These are phyloP conservation scores for Tylopilus sp. DNA, from an alignment of 1,284 basidiomycete genomes.

Conservation along the genomic window DNA sequence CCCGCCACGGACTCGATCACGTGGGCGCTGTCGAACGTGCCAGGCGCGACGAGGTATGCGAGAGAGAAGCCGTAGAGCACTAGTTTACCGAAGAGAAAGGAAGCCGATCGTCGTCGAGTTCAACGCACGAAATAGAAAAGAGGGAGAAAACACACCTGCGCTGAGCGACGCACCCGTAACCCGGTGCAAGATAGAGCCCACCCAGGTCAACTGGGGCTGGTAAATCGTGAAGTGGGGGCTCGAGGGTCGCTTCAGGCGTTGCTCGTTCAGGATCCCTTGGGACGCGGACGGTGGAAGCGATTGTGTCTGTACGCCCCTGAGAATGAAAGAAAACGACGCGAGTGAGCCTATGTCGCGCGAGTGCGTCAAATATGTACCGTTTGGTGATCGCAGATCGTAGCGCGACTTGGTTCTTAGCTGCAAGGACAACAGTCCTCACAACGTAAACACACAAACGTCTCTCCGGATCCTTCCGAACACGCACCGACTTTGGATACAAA, in stretches of 20 bases:
- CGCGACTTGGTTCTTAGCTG: conserved; percentile 44
- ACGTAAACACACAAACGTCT: not conserved
- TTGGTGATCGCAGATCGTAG: conserved; percentile 42
- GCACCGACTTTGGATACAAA: conserved; percentile 49
- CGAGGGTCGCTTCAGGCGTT: conserved; percentile 80
- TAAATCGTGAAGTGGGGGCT: conserved; percentile 97
- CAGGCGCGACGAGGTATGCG: conserved; percentile 82
- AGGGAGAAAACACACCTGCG: conserved; percentile 49
- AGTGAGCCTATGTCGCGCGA: not conserved
- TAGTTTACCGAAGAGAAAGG: conserved; percentile 31
- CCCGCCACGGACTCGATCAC: conserved; percentile 70
- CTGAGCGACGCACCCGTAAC: conserved; percentile 78
- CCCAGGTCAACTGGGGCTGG: conserved; percentile 92
- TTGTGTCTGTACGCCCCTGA: conserved; percentile 59
- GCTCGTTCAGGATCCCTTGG: conserved; percentile 75
- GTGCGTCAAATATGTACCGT: conserved; percentile 39
- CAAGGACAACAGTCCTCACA: not conserved
- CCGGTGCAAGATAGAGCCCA: conserved; percentile 83
- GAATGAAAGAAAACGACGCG: not conserved
- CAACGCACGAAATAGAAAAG: not conserved
- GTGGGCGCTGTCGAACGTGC: conserved; percentile 73
- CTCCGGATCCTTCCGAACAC: conserved; percentile 4
- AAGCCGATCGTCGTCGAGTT: not conserved
- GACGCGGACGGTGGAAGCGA: conserved; percentile 58
- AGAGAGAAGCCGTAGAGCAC: conserved; percentile 89